phyloP scores from a whole-genome alignment of 2,329 filamentous ascomycete genomes.

The Davidsoniella virescens region DNA sequence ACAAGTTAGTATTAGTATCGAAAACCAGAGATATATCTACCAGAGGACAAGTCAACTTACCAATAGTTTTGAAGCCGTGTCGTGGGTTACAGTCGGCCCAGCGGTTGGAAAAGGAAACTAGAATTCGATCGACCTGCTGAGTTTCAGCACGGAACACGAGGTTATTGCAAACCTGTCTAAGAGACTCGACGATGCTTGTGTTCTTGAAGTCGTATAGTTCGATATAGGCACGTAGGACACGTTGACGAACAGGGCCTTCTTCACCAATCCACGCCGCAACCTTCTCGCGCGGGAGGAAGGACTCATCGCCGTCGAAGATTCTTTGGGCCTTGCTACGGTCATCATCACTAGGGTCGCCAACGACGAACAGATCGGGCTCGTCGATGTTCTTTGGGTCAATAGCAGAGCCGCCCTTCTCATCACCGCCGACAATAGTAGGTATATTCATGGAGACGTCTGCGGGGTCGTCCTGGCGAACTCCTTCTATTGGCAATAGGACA shows the following conservation, averaged over 20 bases:
- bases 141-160: slow-evolving; percentile 80
- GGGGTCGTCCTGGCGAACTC: slow-evolving; percentile 18
- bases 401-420: slow-evolving; percentile 18
- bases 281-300: slow-evolving; percentile 61
- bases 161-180: slow-evolving; percentile 67
- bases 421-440: slow-evolving; percentile 29
- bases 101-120: slow-evolving; percentile 72
- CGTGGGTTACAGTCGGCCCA: slow-evolving; percentile 91
- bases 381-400: slow-evolving; percentile 31
- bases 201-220: slow-evolving; percentile 75
- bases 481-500: slow-evolving; percentile 28
- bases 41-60: slow-evolving; percentile 30
- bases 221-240: slow-evolving; percentile 66
- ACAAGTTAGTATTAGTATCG: slow-evolving; percentile 19
- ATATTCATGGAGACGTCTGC: slow-evolving; percentile 1
- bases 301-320: slow-evolving; percentile 73
- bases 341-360: slow-evolving; percentile 45
- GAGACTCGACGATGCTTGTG: slow-evolving; percentile 59
- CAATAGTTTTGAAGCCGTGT: slow-evolving; percentile 79
- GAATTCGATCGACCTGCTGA: slow-evolving; percentile 87
- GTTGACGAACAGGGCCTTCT: slow-evolving; percentile 40
- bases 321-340: slow-evolving; percentile 64
- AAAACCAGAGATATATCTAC: neutral
- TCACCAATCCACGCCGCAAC: slow-evolving; percentile 85
- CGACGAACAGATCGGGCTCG: slow-evolving; percentile 36